Evolutionary conservation across 495 filamentous ascomycete genomes (phyloP).

Genomic region (Gamarada debralockiae): DNA sequence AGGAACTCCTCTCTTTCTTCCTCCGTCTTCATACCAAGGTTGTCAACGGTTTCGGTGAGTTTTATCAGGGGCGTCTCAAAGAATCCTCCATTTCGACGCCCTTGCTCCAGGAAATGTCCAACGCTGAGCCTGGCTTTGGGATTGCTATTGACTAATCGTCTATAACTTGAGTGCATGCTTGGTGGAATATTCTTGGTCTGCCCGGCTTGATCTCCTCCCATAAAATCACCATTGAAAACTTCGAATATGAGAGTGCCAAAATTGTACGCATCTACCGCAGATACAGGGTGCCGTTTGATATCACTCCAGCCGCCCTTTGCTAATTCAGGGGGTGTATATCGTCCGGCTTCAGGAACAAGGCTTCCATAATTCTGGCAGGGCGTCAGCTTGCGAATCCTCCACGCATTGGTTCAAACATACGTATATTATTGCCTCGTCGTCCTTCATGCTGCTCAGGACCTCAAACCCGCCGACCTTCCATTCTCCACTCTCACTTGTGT

Average conservation of each 20-base stretch:
- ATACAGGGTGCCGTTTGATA: conserved; percentile 76
- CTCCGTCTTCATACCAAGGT: conserved; percentile 81
- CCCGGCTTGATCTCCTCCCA: conserved; percentile 67
- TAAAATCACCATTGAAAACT: conserved; percentile 82
- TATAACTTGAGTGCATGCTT: conserved; percentile 84
- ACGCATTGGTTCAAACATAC: conserved; percentile 43
- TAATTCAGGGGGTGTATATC: conserved; percentile 84
- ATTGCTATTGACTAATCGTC: conserved; percentile 79
- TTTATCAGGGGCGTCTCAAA: conserved; percentile 91
- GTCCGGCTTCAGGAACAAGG: conserved; percentile 73
- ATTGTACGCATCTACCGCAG: conserved; percentile 81
- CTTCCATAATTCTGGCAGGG: conserved; percentile 70
- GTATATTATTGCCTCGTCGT: conserved; percentile 89
- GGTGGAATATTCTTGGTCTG: conserved; percentile 85
- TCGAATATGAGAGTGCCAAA: conserved; percentile 84
- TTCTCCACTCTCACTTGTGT: conserved; percentile 90
- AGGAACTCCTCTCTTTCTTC: conserved; percentile 82
- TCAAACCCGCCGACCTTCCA: conserved; percentile 97
- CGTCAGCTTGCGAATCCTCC: not conserved
- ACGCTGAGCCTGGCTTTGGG: conserved; percentile 83
- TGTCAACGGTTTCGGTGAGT: conserved; percentile 87
- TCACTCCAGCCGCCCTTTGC: conserved; percentile 82
- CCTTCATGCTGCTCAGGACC: conserved; percentile 88
- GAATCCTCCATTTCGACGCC: conserved; percentile 74
- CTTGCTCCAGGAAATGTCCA: conserved; percentile 85